These are phyloP conservation scores for Paratrypanosoma confusum DNA, from an alignment of 208 protist species.

Conservation along the genomic window DNA sequence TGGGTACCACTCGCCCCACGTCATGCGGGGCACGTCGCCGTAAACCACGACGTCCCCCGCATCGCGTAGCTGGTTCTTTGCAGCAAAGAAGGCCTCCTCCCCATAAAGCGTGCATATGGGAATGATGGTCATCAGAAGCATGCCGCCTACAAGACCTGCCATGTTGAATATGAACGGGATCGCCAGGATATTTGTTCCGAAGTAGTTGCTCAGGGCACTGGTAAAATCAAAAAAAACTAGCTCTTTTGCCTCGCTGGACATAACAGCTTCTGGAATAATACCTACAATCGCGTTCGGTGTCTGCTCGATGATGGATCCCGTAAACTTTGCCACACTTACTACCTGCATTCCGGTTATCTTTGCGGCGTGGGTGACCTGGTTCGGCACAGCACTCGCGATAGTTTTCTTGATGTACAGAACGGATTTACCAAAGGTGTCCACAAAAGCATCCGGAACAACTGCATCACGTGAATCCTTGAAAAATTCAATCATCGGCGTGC, in stretches of 20 bases:
- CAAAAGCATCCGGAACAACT: constrained; percentile 10
- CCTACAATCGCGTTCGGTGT: constrained; percentile 23
- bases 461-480: constrained; percentile 16
- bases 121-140: constrained; percentile 31
- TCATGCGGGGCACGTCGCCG: constrained; percentile 34
- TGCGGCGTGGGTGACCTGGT: neutral
- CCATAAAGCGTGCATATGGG: constrained; percentile 37
- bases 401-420: too few relatives aligned
- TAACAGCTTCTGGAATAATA: constrained; percentile 20
- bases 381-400: constrained; percentile 8
- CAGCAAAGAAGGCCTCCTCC: constrained; percentile 37
- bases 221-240: constrained; percentile 37
- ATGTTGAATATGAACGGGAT: constrained; percentile 45
- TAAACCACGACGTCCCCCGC: constrained; percentile 27
- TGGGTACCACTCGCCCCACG: constrained; percentile 25
- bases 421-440: constrained; percentile 3
- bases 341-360: neutral
- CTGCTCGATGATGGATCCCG: constrained; percentile 19
- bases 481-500: constrained; percentile 9
- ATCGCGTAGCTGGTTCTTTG: constrained; percentile 39
- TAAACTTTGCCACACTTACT: neutral
- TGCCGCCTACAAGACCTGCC: constrained; percentile 29
- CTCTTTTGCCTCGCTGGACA: constrained; percentile 32
- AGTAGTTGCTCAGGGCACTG: too few relatives aligned
- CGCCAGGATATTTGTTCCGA: constrained; percentile 33